phyloP scores from a whole-genome alignment of 2,329 filamentous ascomycete genomes.

The Tothia fuscella region DNA sequence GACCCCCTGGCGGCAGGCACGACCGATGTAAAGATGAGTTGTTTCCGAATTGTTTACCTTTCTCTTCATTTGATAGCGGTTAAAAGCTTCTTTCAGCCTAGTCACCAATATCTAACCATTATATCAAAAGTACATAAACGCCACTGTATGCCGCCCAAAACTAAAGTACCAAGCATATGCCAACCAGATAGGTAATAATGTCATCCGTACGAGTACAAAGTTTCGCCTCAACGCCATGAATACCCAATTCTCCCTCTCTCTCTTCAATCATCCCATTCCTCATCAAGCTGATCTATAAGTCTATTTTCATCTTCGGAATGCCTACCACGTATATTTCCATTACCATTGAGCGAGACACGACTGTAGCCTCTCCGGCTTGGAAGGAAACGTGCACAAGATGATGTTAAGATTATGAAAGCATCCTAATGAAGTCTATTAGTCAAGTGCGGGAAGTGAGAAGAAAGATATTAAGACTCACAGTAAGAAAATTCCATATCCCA shows the following conservation, averaged over 20 bases:
- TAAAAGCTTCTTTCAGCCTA: too few species aligned
- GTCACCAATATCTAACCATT: too few species aligned
- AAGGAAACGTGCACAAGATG: constrained; percentile 55
- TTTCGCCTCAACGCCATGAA: background rate
- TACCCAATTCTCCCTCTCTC: background rate
- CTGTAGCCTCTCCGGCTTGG: constrained; percentile 57
- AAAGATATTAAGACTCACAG: constrained; percentile 42
- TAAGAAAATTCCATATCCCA: constrained; percentile 71
- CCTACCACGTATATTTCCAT: constrained; percentile 28
- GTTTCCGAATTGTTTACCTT: too few species aligned
- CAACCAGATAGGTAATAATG: too few species aligned
- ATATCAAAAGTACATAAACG: too few species aligned
- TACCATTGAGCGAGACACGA: constrained; percentile 36
- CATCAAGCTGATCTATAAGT: constrained; percentile 88
- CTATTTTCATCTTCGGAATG: constrained; percentile 75
- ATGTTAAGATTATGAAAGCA: constrained; percentile 54
- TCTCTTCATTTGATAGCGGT: too few species aligned
- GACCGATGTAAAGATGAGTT: too few species aligned
- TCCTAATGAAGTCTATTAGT: constrained; percentile 24
- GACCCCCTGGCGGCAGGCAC: too few species aligned
- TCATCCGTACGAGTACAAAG: too few species aligned
- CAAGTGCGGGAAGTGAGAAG: background rate
- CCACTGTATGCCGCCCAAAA: too few species aligned
- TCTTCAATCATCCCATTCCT: constrained; percentile 77
- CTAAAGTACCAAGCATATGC: too few species aligned